Conservation (phyloP, 768 basidiomycete species). For the Leccinellum albellum region DNA sequence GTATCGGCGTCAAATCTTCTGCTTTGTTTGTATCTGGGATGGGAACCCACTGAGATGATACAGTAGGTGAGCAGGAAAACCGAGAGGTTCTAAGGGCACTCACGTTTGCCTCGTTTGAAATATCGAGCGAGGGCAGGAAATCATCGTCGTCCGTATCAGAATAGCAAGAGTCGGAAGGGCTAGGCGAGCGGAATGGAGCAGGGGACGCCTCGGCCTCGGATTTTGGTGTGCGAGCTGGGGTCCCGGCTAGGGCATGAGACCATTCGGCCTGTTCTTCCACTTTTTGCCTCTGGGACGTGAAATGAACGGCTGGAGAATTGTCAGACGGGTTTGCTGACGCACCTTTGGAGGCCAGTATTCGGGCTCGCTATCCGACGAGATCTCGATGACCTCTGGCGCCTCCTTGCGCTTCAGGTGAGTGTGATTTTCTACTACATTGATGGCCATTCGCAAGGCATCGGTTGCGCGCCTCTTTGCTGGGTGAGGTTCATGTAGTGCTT, state of each 20-base stretch:
- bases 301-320: background rate
- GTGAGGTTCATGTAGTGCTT: conserved; percentile 5
- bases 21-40: conserved; percentile 27
- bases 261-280: background rate
- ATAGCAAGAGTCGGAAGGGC: background rate
- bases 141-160: conserved; percentile 20
- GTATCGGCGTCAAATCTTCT: conserved; percentile 27
- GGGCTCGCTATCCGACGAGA: conserved; percentile 30
- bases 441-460: conserved; percentile 15
- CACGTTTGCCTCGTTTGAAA: conserved; percentile 31
- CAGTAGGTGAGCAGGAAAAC: conserved; percentile 1
- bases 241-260: background rate
- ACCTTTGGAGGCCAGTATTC: conserved; percentile 23
- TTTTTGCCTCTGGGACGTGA: conserved; percentile 20
- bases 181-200: conserved; percentile 4
- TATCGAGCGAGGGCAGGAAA: conserved; percentile 26
- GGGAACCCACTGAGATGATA: conserved; percentile 23
- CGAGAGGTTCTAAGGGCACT: background rate
- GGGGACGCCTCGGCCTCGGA: conserved; percentile 1
- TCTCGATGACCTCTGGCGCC: conserved; percentile 17
- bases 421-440: conserved; percentile 5
- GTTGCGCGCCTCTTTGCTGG: conserved; percentile 22
- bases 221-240: background rate
- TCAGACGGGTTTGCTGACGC: background rate
- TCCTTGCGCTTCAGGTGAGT: conserved; percentile 24